These are phyloP conservation scores for Tulasnella sp. DNA, from an alignment of 768 basidiomycete genomes.

Conservation along the genomic window DNA sequence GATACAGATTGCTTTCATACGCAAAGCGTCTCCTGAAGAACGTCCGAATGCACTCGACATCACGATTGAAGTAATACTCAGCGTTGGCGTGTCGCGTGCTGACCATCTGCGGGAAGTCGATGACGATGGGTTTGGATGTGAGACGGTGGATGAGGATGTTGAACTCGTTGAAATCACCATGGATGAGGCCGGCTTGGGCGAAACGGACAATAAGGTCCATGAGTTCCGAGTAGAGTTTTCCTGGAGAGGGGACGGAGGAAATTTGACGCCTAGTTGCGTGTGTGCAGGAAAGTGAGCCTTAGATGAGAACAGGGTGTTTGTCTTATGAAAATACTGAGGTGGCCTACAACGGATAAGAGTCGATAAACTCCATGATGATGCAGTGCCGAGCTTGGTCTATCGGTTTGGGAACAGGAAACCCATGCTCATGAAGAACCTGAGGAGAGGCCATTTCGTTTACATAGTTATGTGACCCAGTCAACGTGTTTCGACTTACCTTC, in stretches of 20 bases:
- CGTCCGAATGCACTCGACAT: constrained; percentile 89
- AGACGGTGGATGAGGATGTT: constrained; percentile 81
- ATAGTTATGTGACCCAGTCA: too few relatives aligned
- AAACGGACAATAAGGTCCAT: constrained; percentile 97
- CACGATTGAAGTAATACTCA: constrained; percentile 99
- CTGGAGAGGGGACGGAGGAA: constrained; percentile 69
- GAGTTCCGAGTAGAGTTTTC: constrained; percentile 77
- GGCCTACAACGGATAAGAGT: constrained; percentile 87
- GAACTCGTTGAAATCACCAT: constrained; percentile 99
- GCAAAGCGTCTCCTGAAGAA: constrained; percentile 88
- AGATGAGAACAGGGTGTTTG: too few relatives aligned
- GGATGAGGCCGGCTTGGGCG: constrained; percentile 89
- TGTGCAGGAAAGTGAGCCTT: too few relatives aligned
- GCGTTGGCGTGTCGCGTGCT: constrained; percentile 94
- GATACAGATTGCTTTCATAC: constrained; percentile 85
- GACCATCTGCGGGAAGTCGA: constrained; percentile 99
- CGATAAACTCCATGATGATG: constrained; percentile 91
- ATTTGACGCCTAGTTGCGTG: constrained; percentile 92
- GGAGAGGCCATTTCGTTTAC: too few relatives aligned
- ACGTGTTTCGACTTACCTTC: constrained; percentile 51
- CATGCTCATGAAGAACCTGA: constrained; percentile 83
- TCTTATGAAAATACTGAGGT: too few relatives aligned
- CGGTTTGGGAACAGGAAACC: constrained; percentile 86
- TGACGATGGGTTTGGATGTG: constrained; percentile 52
- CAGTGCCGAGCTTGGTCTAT: constrained; percentile 93